Evolutionary conservation across 495 filamentous ascomycete genomes (phyloP).

Genomic region (Hypoxylon lienhwacheense): DNA sequence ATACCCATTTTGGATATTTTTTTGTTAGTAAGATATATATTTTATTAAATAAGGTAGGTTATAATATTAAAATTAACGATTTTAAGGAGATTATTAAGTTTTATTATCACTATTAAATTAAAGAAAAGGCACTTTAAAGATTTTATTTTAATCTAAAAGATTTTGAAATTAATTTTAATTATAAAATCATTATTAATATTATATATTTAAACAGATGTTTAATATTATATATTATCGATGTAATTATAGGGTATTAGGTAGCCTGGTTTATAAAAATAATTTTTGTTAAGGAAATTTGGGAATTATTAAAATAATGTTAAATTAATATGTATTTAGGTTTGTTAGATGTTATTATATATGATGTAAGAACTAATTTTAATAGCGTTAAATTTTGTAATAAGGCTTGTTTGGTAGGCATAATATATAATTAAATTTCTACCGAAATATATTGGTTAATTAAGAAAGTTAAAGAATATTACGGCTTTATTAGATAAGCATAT

Average conservation of each 20-base stretch:
- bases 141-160: slow-evolving; percentile 20
- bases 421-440: too few relatives aligned
- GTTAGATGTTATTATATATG: too few relatives aligned
- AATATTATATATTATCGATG: slow-evolving; percentile 10
- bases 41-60: background rate
- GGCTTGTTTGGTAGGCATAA: too few relatives aligned
- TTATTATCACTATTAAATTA: background rate
- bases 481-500: too few relatives aligned
- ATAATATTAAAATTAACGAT: too few relatives aligned
- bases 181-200: slow-evolving; percentile 21
- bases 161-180: slow-evolving; percentile 26
- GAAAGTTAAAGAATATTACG: too few relatives aligned
- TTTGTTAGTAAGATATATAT: background rate
- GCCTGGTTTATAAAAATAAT: slow-evolving; percentile 17
- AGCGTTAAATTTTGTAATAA: too few relatives aligned
- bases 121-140: background rate
- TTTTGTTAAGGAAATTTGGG: slow-evolving; percentile 23
- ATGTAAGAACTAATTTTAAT: too few relatives aligned
- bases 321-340: too few relatives aligned
- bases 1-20: background rate
- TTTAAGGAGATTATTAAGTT: background rate
- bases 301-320: too few relatives aligned
- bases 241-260: slow-evolving; percentile 17
- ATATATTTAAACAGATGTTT: slow-evolving; percentile 19
- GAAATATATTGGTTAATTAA: too few relatives aligned